Percentiles rank a stretch among this genome's conserved stretches.
These are phyloP conservation scores for Populus ilicifolia DNA, from an alignment of 345 rosid species.

Conservation along the genomic window DNA sequence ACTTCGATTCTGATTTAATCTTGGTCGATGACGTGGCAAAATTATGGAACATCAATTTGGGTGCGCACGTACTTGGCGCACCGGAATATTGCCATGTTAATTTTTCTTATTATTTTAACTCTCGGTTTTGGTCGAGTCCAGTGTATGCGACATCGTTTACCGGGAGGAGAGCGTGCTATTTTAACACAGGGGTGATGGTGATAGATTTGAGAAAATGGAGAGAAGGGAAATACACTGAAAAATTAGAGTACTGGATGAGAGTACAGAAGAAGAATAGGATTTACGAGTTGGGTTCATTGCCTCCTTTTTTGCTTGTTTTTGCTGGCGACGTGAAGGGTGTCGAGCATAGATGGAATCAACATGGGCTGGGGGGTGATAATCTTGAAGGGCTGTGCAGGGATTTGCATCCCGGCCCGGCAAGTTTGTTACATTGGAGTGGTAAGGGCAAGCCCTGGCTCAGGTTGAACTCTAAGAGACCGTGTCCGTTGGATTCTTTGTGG, in stretches of 20 bases:
- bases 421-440: slow-evolving; percentile 90
- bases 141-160: slow-evolving; percentile 38
- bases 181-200: slow-evolving; percentile 96
- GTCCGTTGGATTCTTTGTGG: slow-evolving; percentile 70
- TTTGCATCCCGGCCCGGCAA: slow-evolving; percentile 75
- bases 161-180: slow-evolving; percentile 61
- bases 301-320: slow-evolving; percentile 78
- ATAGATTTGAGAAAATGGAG: slow-evolving; percentile 73
- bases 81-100: slow-evolving; percentile 88
- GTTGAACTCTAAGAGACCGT: slow-evolving; percentile 50
- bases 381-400: slow-evolving; percentile 63
- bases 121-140: slow-evolving; percentile 63
- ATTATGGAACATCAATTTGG: slow-evolving; percentile 57
- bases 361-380: slow-evolving; percentile 87
- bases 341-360: slow-evolving; percentile 91
- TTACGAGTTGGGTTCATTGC: slow-evolving; percentile 81
- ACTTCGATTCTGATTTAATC: slow-evolving; percentile 83
- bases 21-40: slow-evolving; percentile 84
- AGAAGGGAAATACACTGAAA: slow-evolving; percentile 55
- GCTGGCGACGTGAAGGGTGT: slow-evolving; percentile 76
- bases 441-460: slow-evolving; percentile 90
- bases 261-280: slow-evolving; percentile 62
- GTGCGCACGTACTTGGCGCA: slow-evolving; percentile 64
- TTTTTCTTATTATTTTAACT: slow-evolving; percentile 64
- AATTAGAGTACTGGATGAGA: slow-evolving; percentile 72